Evolutionary conservation across 176 grass and related monocot species (phyloP).

Genomic region (Carex scoparia): DNA sequence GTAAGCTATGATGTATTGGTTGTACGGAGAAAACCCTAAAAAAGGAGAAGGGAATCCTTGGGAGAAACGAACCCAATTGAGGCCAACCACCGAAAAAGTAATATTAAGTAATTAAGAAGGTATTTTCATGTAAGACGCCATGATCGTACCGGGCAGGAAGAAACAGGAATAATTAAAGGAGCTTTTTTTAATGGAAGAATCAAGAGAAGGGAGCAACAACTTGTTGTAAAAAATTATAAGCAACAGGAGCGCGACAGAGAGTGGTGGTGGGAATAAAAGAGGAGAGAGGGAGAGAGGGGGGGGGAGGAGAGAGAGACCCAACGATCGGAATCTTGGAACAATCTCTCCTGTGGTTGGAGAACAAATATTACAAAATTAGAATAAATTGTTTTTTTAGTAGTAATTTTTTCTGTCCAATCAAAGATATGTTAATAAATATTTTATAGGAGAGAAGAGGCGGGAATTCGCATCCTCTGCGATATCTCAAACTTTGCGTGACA

Average conservation of each 20-base stretch:
- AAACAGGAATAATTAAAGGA: constrained; percentile 19
- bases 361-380: constrained; percentile 9
- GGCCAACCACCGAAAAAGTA: constrained; percentile 6
- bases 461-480: too few relatives aligned
- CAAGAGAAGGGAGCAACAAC: constrained; percentile 3
- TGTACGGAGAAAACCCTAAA: constrained; percentile 12
- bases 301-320: neutral
- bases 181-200: constrained; percentile 20
- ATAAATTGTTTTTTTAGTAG: neutral
- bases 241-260: neutral
- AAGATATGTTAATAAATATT: neutral
- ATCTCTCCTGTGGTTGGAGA: constrained; percentile 6
- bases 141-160: constrained; percentile 23
- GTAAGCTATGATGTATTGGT: neutral
- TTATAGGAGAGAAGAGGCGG: neutral
- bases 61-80: constrained; percentile 6
- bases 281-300: neutral
- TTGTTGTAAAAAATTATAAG: constrained; percentile 11
- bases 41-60: neutral
- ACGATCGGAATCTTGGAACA: constrained; percentile 5
- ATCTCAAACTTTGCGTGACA: too few relatives aligned
- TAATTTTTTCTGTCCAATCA: neutral
- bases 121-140: neutral
- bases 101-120: constrained; percentile 13
- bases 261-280: neutral